Conservation (phyloP, 257 asterid genomes). For the Salvia hispanica region DNA sequence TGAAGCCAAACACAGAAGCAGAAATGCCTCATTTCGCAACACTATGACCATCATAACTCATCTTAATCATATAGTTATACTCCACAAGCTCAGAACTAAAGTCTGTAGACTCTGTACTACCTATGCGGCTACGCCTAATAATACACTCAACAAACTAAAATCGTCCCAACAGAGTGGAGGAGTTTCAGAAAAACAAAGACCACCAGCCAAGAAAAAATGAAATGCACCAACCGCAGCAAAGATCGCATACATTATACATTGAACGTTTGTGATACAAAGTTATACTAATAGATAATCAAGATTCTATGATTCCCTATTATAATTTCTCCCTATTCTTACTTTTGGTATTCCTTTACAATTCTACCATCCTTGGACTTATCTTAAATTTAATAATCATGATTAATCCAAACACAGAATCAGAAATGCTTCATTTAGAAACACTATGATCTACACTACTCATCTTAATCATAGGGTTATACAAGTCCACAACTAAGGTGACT, state of each 20-base stretch:
- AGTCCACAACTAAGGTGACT: not conserved
- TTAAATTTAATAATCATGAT: not conserved
- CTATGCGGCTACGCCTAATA: not conserved
- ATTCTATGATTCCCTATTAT: not conserved
- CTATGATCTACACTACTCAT: not conserved
- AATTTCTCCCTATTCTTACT: not conserved
- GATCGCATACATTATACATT: not conserved
- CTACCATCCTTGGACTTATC: not conserved
- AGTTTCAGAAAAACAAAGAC: not conserved
- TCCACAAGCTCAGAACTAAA: not conserved
- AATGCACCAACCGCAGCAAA: not conserved
- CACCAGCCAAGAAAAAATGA: not conserved
- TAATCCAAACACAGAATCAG: not conserved
- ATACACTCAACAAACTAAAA: not conserved
- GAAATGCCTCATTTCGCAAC: not conserved
- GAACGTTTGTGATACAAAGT: not conserved
- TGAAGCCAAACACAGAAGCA: not conserved
- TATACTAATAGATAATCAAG: not conserved
- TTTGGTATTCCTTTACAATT: not conserved
- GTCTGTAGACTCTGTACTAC: not conserved
- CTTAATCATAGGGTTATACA: not conserved
- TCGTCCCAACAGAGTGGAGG: not conserved
- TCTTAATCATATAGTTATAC: not conserved
- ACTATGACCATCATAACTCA: not conserved
- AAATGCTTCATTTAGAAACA: slow-evolving; percentile 11